Percentiles rank a stretch among this genome's conserved stretches.
Conservation (phyloP, 352 stramenopile species). For the Globisporangium barbulae region DNA sequence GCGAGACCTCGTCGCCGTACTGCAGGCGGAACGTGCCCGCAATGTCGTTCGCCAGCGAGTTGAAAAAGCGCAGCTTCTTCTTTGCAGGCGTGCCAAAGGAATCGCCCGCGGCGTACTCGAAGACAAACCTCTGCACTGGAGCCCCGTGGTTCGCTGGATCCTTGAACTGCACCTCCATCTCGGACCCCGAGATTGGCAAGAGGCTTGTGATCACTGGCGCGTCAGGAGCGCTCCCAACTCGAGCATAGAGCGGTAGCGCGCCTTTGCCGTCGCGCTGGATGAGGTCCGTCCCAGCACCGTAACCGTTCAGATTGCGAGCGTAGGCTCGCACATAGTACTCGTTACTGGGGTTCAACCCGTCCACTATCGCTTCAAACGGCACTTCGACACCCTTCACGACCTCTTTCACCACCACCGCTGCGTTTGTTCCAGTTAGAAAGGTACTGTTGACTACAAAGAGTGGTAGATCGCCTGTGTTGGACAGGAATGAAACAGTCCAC, state of each 20-base stretch:
- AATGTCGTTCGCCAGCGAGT: slow-evolving; percentile 46
- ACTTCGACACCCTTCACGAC: slow-evolving; percentile 55
- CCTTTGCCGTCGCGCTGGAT: slow-evolving; percentile 63
- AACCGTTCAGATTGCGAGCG: slow-evolving; percentile 65
- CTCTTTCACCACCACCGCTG: slow-evolving; percentile 41
- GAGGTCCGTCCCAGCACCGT: slow-evolving; percentile 48
- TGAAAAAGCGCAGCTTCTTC: slow-evolving; percentile 53
- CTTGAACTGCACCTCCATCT: slow-evolving; percentile 39
- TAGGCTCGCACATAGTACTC: slow-evolving; percentile 70
- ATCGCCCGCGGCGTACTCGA: slow-evolving; percentile 55
- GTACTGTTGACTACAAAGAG: slow-evolving; percentile 37
- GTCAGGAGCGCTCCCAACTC: slow-evolving; percentile 31
- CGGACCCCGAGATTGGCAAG: slow-evolving; percentile 54
- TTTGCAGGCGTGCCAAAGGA: slow-evolving; percentile 43
- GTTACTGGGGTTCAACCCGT: slow-evolving; percentile 33
- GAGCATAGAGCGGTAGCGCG: slow-evolving; percentile 42
- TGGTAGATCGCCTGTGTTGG: slow-evolving; percentile 64
- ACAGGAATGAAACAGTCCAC: slow-evolving; percentile 70
- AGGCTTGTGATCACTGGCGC: slow-evolving; percentile 33
- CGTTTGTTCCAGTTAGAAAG: slow-evolving; percentile 44
- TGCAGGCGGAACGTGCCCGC: slow-evolving; percentile 62
- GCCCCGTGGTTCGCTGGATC: slow-evolving; percentile 27
- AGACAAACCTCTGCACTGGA: slow-evolving; percentile 41
- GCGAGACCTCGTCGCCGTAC: slow-evolving; percentile 50
- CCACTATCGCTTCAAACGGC: slow-evolving; percentile 61